phyloP scores from a whole-genome alignment of 345 rosid species.

The Acer campestre region DNA sequence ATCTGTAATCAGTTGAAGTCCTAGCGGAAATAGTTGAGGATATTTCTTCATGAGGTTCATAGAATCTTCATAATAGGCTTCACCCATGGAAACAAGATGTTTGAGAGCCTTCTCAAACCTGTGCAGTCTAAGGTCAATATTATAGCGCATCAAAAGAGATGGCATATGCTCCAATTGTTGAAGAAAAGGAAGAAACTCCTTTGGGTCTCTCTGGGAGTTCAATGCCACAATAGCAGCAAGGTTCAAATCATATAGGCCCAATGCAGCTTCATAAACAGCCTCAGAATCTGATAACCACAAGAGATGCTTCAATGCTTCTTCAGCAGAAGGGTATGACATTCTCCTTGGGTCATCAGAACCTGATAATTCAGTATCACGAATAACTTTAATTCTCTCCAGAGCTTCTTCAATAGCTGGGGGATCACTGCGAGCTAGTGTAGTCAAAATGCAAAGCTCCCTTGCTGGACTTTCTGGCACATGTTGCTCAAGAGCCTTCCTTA shows the following conservation, averaged over 20 bases:
- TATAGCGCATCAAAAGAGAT: slow-evolving; percentile 69
- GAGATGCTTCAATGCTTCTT: slow-evolving; percentile 94
- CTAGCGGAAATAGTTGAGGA: slow-evolving; percentile 81
- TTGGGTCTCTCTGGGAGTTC: slow-evolving; percentile 93
- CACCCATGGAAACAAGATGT: slow-evolving; percentile 84
- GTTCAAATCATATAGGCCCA: slow-evolving; percentile 94
- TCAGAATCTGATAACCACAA: slow-evolving; percentile 94
- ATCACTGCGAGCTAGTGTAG: slow-evolving; percentile 88
- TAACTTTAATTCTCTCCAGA: slow-evolving; percentile 78
- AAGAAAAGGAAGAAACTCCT: slow-evolving; percentile 96
- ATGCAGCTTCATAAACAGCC: slow-evolving; percentile 90
- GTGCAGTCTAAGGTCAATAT: slow-evolving; percentile 74
- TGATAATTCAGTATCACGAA: slow-evolving; percentile 83
- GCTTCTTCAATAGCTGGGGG: slow-evolving; percentile 93
- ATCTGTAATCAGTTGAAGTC: slow-evolving; percentile 73
- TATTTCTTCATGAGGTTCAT: slow-evolving; percentile 75
- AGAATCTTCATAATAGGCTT: slow-evolving; percentile 62
- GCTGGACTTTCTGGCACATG: slow-evolving; percentile 79
- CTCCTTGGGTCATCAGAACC: slow-evolving; percentile 59
- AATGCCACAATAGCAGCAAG: slow-evolving; percentile 98
- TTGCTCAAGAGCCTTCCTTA: slow-evolving; percentile 83
- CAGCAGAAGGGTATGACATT: slow-evolving; percentile 76
- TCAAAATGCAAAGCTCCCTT: slow-evolving; percentile 92
- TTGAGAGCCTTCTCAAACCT: slow-evolving; percentile 88
- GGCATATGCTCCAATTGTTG: slow-evolving; percentile 80